Evolutionary conservation across 2,329 filamentous ascomycete genomes (phyloP), one percentile per base, ranked within the genome.

Genomic region (Zymoseptoria crescenta): DNA sequence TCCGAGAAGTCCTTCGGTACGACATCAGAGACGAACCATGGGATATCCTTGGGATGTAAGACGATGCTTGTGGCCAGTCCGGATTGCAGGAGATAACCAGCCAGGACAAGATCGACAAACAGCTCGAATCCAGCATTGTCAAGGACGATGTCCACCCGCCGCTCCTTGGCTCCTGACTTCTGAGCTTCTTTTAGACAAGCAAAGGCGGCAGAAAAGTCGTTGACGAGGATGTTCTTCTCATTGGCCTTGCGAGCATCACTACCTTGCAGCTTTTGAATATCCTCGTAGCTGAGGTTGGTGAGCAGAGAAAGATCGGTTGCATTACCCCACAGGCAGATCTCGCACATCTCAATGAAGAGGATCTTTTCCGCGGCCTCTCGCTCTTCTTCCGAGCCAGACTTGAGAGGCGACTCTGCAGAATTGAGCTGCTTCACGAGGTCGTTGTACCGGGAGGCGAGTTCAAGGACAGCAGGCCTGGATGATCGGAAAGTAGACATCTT

Each of bases 21-120:
- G 3, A 97, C 94, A 69, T 99, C 94, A 0, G 91, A 96, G 53
- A 99, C 94, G 72, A 97, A 99, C 94, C 94, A 99, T 0, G 94
- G 94, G 59, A 99, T 92, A 21, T 86, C 87, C 77, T 99, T 99
- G 55, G 94, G 92, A 70, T 96, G 92, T 8, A 99, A 82, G 20
- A 97, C 86, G 13, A 99, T 81, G 24, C 85, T 85, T 0, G 92
- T 96, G 0, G 94, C 94, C 5, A 99, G 83, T 0, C 88, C 89
- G 0, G 91, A 81, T 0, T 90, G 86, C 6, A 99, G 81, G 13
- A 99, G 81, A 72, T 96, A 99, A 0, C 92, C 93, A 0, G 91
- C 92, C 1, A 99, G 82, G 59, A 97, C 86, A 8, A 99, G 81
- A 71, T 99, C 94, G 65, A 97, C 94, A 71, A 91, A 99, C 10